These are phyloP conservation scores for Isoetes engelmannii DNA, from an alignment of 83 land plant genomes.

Conservation along the genomic window DNA sequence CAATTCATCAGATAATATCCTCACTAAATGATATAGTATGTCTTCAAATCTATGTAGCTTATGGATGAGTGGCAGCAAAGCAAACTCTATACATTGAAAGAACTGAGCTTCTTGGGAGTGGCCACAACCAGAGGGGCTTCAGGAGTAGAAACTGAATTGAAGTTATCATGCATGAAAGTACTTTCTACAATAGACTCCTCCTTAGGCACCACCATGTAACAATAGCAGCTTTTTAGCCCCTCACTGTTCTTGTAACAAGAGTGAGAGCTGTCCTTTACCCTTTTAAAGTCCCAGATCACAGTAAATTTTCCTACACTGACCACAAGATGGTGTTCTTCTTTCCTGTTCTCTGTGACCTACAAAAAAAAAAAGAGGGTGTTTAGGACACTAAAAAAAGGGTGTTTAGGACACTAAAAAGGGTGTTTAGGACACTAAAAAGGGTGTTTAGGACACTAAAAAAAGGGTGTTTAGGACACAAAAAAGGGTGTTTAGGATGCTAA, in stretches of 20 bases:
- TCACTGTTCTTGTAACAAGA: conserved; percentile 74
- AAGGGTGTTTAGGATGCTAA: not conserved
- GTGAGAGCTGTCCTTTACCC: conserved; percentile 85
- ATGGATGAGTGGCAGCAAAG: not conserved
- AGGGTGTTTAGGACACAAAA: not conserved
- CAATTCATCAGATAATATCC: no score
- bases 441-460: not conserved
- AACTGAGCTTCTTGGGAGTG: conserved; percentile 77
- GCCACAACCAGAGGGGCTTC: conserved; percentile 96
- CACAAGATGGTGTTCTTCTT: conserved; percentile 85
- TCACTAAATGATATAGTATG: no score
- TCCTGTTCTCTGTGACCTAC: conserved; percentile 91
- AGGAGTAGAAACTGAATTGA: conserved; percentile 50
- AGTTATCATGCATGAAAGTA: conserved; percentile 94
- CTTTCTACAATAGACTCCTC: conserved; percentile 93
- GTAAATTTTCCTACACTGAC: conserved; percentile 95
- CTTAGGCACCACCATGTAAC: conserved; percentile 81
- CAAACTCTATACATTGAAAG: conserved; percentile 39
- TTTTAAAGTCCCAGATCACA: conserved; percentile 87
- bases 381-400: not conserved
- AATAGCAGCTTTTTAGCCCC: conserved; percentile 95
- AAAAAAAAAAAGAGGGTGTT: not conserved
- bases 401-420: not conserved
- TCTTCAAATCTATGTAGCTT: no score
- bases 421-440: not conserved